Base-by-base conservation (phyloP, 2,329 filamentous ascomycete species). In the Blastomyces silverae region DNA sequence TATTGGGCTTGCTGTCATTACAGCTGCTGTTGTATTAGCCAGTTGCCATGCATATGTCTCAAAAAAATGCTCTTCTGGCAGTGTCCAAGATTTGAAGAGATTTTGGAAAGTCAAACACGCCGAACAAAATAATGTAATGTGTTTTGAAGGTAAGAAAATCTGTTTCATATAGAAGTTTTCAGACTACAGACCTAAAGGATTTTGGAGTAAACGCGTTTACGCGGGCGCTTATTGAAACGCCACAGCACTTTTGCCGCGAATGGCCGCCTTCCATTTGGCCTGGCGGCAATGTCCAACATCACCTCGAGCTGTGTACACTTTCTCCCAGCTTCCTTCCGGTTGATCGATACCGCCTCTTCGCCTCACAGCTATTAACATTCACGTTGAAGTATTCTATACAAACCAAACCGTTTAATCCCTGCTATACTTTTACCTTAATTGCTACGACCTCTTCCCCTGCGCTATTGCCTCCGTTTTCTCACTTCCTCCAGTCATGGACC, bases 401-500 rank as follows among this genome's bases (percentile, higher is more conserved):
- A 13, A 22, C n/a, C 13, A 44, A 59, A 44, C 37, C 34, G 34
- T 42, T 11, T 25, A 10, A 39, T 17, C 8, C 15, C 22, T 6
- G 22, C n/a, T 39, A 22, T n/a, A 25, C 6, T 37, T 37, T 61
- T 61, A 34, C 44, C 17, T 37, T 34, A 61, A 37, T 46, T 42
- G 17, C 59, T 44, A 17, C 13, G 25, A 3, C 39, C 42, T 20
- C 22, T 44, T 55, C 39, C 37, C 31, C n/a, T 48, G 11, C 31
- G 22, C 52, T 37, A 22, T 34, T 53, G 34, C 44, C 2, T 22
- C 62, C 6, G 22, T 28, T 52, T 20, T 22, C 22, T 37, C 25
- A 44, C n/a, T n/a, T 64, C 53, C 39, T n/a, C 11, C 52, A 67
- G 77, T 68, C 44, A 88, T 88, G 85, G 85, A 88, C 77, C 83